A percentile compares a stretch with the other conserved stretches of the same genome.
Conservation (phyloP, 2,329 filamentous ascomycete genomes). For the Monilinia fructicola region DNA sequence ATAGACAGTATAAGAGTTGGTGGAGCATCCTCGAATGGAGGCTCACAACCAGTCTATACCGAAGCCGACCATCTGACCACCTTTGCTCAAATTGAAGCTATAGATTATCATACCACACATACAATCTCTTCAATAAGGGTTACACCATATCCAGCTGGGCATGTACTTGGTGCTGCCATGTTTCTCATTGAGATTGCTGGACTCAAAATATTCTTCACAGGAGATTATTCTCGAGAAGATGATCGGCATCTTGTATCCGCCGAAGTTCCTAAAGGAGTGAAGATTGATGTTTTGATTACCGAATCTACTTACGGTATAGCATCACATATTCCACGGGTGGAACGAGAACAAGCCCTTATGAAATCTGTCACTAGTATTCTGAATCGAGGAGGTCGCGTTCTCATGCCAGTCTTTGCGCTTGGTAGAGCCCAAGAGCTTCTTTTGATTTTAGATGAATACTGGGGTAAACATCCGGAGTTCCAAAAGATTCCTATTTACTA, state of each 20-base stretch:
- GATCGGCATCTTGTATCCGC: constrained; percentile 95
- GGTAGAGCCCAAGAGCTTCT: constrained; percentile 92
- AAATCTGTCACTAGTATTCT: constrained; percentile 90
- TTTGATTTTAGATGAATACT: constrained; percentile 95
- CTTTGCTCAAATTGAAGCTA: constrained; percentile 91
- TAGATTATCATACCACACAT: constrained; percentile 97
- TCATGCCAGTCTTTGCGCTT: constrained; percentile 94
- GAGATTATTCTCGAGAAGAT: constrained; percentile 94
- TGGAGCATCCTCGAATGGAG: constrained; percentile 56
- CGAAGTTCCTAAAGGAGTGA: constrained; percentile 81
- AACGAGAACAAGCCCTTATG: constrained; percentile 91
- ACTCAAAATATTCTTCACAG: constrained; percentile 94
- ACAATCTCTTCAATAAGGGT: constrained; percentile 96
- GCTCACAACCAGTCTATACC: constrained; percentile 80
- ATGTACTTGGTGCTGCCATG: constrained; percentile 98
- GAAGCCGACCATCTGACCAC: constrained; percentile 94
- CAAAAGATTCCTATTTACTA: constrained; percentile 96
- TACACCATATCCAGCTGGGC: constrained; percentile 93
- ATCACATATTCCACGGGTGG: constrained; percentile 84
- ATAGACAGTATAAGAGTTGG: constrained; percentile 93
- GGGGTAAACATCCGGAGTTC: constrained; percentile 83
- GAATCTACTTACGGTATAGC: constrained; percentile 97
- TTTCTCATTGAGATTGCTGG: constrained; percentile 97
- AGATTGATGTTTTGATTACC: constrained; percentile 94
- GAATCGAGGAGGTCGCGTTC: constrained; percentile 84